Base-by-base conservation (phyloP, 2,329 filamentous ascomycete species). In the Clarireedia hainanense region DNA sequence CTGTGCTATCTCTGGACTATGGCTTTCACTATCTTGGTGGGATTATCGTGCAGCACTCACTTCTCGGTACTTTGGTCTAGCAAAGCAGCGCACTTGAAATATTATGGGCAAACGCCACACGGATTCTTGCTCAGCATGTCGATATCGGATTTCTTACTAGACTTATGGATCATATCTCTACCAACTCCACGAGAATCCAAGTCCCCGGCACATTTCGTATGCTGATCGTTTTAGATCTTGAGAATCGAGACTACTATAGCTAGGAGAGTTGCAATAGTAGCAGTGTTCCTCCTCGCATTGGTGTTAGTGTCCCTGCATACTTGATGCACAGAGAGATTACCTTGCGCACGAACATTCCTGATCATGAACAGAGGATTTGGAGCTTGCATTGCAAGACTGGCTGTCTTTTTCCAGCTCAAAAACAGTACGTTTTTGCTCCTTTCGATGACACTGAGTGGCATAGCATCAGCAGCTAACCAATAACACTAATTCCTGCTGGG, bases 211-310 rank as follows among this genome's bases (percentile, higher is more conserved):
- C 7, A 20, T 7, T 42, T 6, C 39, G 20, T 42, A 42, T 42
- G 39, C 39, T 42, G 6, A 42, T 17, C 15, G n/a, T 39, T 15
- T 14, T 26, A 51, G 49, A 51, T 51, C 27, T 42, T 24, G 17
- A 17, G 5, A 14, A 24, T 51, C 12, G 30, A 51, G 27, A 42
- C 37, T 24, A 24, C 36, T 20, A 9, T 51, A 6, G 6, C 23
- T 15, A 36, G 49, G 5, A 24, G 36, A 17, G 5, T 27, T 42
- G 49, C 17, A 23, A 30, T 51, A 14, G 26, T 51, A n/a, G 49
- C 36, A n/a, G 49, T 51, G 20, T 51, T 51, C n/a, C 49, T 51
- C 49, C 34, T 51, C n/a, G 36, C 49, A 30, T 51, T 51, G n/a
- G 49, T 51, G 36, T 51, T 26, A 26, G 37, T 36, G 17, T 4